A percentile compares a stretch with the other conserved stretches of the same genome.
phyloP scores from a whole-genome alignment of 257 asterid species.

The Verbena officinalis region DNA sequence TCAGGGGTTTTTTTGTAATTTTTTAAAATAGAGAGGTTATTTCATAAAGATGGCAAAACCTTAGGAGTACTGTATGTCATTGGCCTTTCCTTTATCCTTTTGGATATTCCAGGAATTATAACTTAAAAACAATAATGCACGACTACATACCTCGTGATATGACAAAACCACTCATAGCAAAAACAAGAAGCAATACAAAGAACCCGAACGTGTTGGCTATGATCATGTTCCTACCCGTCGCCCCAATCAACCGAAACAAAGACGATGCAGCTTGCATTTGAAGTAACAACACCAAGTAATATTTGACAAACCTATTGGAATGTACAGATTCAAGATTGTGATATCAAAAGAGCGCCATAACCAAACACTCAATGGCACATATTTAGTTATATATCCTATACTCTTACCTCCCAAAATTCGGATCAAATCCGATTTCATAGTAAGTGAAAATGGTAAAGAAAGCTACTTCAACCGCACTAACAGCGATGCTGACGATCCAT shows the following conservation, averaged over 20 bases:
- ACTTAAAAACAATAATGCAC: neutral
- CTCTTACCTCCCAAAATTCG: slow-evolving; percentile 45
- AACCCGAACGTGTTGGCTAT: slow-evolving; percentile 58
- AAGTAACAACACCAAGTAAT: slow-evolving; percentile 42
- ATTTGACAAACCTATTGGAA: slow-evolving; percentile 46
- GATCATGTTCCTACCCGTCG: slow-evolving; percentile 56
- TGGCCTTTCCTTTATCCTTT: no score
- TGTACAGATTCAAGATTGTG: neutral
- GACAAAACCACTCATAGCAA: slow-evolving; percentile 50
- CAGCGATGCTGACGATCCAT: slow-evolving; percentile 44
- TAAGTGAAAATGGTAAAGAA: slow-evolving; percentile 43
- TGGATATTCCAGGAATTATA: no score
- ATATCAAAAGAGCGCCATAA: neutral
- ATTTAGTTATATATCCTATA: neutral
- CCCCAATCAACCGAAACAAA: slow-evolving; percentile 57
- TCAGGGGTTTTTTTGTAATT: no score
- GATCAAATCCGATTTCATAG: slow-evolving; percentile 57
- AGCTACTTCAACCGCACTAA: slow-evolving; percentile 38
- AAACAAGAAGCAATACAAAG: slow-evolving; percentile 42
- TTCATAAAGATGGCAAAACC: no score
- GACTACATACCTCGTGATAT: slow-evolving; percentile 47
- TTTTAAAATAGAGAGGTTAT: no score
- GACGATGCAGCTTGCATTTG: slow-evolving; percentile 48
- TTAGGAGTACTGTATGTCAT: no score
- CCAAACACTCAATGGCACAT: neutral